Evolutionary conservation across 2,329 filamentous ascomycete genomes (phyloP).

Genomic region (Leptosphaerulina australis): DNA sequence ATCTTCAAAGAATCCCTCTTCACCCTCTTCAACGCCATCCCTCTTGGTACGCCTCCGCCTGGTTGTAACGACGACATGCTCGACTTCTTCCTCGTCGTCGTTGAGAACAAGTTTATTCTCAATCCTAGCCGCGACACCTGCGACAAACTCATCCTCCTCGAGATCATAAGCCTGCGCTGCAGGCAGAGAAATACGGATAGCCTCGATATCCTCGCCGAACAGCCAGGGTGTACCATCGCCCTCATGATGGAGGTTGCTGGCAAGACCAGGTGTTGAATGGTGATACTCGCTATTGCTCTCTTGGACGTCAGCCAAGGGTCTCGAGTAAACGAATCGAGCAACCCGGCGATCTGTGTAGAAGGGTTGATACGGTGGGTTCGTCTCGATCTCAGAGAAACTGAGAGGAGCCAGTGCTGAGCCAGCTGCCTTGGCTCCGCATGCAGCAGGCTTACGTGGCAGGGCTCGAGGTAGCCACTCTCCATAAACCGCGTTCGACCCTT

Average conservation of each 20-base stretch:
- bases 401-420: constrained; percentile 54
- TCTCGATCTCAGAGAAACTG: constrained; percentile 86
- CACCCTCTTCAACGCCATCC: constrained; percentile 62
- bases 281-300: constrained; percentile 36
- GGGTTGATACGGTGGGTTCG: constrained; percentile 91
- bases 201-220: constrained; percentile 59
- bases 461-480: constrained; percentile 46
- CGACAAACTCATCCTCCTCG: constrained; percentile 54
- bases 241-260: constrained; percentile 43
- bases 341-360: constrained; percentile 92
- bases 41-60: constrained; percentile 66
- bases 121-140: constrained; percentile 54
- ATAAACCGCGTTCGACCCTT: constrained; percentile 31
- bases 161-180: constrained; percentile 44
- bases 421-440: constrained; percentile 14
- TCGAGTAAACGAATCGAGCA: constrained; percentile 71
- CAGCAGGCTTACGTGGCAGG: constrained; percentile 34
- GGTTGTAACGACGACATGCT: constrained; percentile 83
- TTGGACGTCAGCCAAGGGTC: constrained; percentile 28
- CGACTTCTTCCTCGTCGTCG: constrained; percentile 64
- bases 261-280: constrained; percentile 24
- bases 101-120: constrained; percentile 56
- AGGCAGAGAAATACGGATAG: constrained; percentile 54
- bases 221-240: constrained; percentile 55
- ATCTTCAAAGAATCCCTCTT: constrained; percentile 83